Evolutionary conservation across 2,329 filamentous ascomycete genomes (phyloP).

Genomic region (Metarhizium rileyi): DNA sequence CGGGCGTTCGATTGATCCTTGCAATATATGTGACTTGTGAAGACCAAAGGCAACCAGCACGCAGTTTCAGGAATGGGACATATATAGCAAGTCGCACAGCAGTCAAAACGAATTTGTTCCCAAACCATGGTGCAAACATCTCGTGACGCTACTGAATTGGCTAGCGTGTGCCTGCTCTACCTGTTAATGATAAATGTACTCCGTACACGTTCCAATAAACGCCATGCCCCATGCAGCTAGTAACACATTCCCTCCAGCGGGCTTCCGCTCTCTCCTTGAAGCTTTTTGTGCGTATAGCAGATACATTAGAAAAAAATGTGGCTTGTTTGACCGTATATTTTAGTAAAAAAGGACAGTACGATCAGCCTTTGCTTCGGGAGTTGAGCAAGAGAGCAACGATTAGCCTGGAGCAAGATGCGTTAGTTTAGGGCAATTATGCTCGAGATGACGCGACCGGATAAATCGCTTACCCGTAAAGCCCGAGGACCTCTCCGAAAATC

Average conservation of each 20-base stretch:
- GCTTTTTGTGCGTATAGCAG: slow-evolving; percentile 7
- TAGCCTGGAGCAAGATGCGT: slow-evolving; percentile 42
- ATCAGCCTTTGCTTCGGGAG: slow-evolving; percentile 63
- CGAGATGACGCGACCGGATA: neutral
- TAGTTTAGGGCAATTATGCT: neutral
- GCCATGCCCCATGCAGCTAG: slow-evolving; percentile 28
- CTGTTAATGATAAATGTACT: slow-evolving; percentile 22
- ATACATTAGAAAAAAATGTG: slow-evolving; percentile 1
- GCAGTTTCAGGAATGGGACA: neutral
- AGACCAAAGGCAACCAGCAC: neutral
- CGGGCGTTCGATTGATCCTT: slow-evolving; percentile 6
- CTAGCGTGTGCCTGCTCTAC: slow-evolving; percentile 7
- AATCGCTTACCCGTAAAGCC: slow-evolving; percentile 76
- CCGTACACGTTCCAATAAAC: slow-evolving; percentile 27
- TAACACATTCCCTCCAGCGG: slow-evolving; percentile 2
- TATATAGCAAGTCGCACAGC: neutral
- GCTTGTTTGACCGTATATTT: neutral
- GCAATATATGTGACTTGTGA: neutral
- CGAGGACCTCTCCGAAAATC: slow-evolving; percentile 96
- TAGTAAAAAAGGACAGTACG: neutral
- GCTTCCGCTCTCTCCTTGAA: neutral
- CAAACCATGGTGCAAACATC: neutral
- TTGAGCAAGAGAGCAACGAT: slow-evolving; percentile 92
- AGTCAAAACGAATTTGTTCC: neutral
- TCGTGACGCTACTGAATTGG: neutral